Conservation (phyloP, 495 filamentous ascomycete genomes). For the Penicillium paxilli region DNA sequence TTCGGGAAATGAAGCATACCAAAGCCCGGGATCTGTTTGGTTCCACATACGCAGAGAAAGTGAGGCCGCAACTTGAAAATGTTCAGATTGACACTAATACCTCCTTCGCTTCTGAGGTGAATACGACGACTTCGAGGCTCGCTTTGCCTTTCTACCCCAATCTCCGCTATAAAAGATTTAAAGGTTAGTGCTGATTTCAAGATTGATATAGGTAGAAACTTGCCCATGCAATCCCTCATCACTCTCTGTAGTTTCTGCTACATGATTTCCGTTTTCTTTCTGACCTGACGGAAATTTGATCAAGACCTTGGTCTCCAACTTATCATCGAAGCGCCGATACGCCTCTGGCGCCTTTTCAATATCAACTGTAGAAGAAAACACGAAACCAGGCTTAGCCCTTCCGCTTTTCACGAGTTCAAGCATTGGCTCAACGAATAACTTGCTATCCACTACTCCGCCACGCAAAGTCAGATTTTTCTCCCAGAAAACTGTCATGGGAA, state of each 20-base stretch:
- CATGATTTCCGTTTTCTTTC: not conserved
- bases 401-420: constrained; percentile 2
- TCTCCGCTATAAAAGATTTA: no score
- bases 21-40: no score
- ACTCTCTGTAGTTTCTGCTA: not conserved
- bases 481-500: not conserved
- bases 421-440: not conserved
- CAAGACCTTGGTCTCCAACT: constrained; percentile 10
- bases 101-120: no score
- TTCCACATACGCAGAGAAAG: no score
- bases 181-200: no score
- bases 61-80: no score
- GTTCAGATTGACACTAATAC: no score
- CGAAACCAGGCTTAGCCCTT: constrained; percentile 22
- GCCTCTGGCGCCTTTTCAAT: constrained; percentile 8
- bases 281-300: constrained; percentile 5
- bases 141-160: no score
- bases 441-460: not conserved
- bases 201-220: no score
- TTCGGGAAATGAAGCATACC: no score
- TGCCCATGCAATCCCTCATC: not conserved
- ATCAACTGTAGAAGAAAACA: constrained; percentile 10
- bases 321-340: constrained; percentile 8
- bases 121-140: no score
- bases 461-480: not conserved